Base-by-base conservation (phyloP, 1,284 basidiomycete genomes). In the Ceratobasidium sp. region DNA sequence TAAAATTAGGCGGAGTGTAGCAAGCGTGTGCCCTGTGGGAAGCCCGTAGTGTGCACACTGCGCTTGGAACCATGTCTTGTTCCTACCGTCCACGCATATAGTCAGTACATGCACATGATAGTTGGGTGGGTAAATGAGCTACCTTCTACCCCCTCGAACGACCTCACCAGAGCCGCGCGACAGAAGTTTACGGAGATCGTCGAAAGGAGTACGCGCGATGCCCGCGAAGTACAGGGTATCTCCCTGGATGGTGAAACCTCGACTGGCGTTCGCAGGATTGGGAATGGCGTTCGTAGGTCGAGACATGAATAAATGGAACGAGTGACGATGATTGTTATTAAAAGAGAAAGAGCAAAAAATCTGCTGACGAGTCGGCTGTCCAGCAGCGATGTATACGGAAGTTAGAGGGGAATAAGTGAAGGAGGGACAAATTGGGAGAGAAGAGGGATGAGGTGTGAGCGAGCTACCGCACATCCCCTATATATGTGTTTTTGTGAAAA, bases 1-100 rank as follows among this genome's bases (percentile, higher is more conserved):
- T 11, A 73, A 44, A 2, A 51, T 44, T 49, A 32, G n/a, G 15
- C 70, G 40, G 22, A 73, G 57, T n/a, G 29, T 32, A 46, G 57
- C 70, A 25, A 62, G 40, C 3, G 70, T 73, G 25, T 44, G 44
- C 17, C 40, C 22, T 13, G 56, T 73, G 25, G 57, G 49, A n/a
- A 73, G 43, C 17, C 70, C 70, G 37, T 73, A 73, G 37, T 73
- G 70, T 32, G 70, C 70, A 25, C 70, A 73, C 34, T 73, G 70
- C 11, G 70, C 70, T 17, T 44, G 70, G 32, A 73, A 73, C 70
- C 70, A 73, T 61, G 29, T 22, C 37, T 62, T 61, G 6, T 22
- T 11, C 29, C 70, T 73, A 46, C 3, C 6, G 17, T 6, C 13
- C 2, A 11, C 57, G 70, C 70, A 62, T 73, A 73, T 29, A 62